phyloP scores from a whole-genome alignment of 2,329 filamentous ascomycete genomes.

The Dothiorella sarmentorum region DNA sequence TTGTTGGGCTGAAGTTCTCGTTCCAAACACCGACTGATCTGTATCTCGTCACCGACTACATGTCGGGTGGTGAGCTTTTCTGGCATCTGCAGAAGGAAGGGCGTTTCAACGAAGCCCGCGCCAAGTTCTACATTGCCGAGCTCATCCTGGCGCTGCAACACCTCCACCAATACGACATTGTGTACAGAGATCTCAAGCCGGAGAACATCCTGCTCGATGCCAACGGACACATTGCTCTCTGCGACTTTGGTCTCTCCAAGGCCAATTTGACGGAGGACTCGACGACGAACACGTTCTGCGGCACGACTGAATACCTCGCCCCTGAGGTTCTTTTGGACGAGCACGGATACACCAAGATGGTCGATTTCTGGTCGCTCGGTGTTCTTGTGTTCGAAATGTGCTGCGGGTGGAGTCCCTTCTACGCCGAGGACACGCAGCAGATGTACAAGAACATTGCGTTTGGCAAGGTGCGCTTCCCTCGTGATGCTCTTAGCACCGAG shows the following conservation, averaged over 20 bases:
- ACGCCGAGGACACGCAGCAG: constrained; percentile 97
- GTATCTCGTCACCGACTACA: constrained; percentile 98
- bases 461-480: constrained; percentile 93
- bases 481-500: constrained; percentile 90
- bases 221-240: constrained; percentile 95
- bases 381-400: constrained; percentile 99
- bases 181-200: constrained; percentile 94
- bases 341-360: constrained; percentile 98
- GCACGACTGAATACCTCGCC: constrained; percentile 94
- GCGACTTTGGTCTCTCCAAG: constrained; percentile 96
- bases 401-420: constrained; percentile 98
- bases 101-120: constrained; percentile 87
- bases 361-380: constrained; percentile 98
- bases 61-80: constrained; percentile 97
- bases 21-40: constrained; percentile 97
- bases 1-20: constrained; percentile 96
- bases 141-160: constrained; percentile 93
- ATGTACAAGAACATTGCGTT: constrained; percentile 99
- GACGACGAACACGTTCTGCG: constrained; percentile 98
- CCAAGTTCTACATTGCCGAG: constrained; percentile 98
- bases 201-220: constrained; percentile 97
- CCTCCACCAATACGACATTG: constrained; percentile 93
- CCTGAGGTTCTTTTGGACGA: constrained; percentile 94
- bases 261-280: constrained; percentile 95
- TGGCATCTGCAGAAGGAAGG: constrained; percentile 98